phyloP scores from a whole-genome alignment of 441 rosid genomes.

The Populus hybrid region DNA sequence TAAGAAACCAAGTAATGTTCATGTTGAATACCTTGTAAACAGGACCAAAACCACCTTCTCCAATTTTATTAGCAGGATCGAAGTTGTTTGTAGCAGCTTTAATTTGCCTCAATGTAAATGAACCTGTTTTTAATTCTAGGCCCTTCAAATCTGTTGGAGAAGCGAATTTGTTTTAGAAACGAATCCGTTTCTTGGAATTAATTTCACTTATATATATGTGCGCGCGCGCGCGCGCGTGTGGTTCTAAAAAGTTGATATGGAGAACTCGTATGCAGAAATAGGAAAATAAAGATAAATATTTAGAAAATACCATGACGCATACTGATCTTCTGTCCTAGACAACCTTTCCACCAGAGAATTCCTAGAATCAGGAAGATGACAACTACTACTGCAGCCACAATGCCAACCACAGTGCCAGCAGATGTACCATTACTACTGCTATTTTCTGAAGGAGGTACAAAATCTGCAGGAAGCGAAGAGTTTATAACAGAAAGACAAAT shows the following conservation, averaged over 20 bases:
- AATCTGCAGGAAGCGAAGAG: constrained; percentile 31
- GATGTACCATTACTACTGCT: constrained; percentile 20
- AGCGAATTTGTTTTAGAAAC: neutral
- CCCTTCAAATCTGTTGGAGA: constrained; percentile 26
- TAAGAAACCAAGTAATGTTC: neutral
- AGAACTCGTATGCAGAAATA: neutral
- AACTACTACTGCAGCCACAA: constrained; percentile 29
- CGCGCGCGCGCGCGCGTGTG: no score
- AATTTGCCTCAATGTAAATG: constrained; percentile 36
- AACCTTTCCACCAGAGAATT: constrained; percentile 45
- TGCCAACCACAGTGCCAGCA: constrained; percentile 35
- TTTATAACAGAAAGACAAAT: neutral
- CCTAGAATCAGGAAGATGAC: constrained; percentile 30
- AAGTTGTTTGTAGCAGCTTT: constrained; percentile 46
- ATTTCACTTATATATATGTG: neutral
- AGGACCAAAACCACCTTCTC: constrained; percentile 57
- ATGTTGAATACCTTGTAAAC: constrained; percentile 38
- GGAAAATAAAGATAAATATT: neutral
- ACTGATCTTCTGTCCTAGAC: constrained; percentile 31
- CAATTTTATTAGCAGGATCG: constrained; percentile 35
- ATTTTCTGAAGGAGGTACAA: constrained; percentile 29
- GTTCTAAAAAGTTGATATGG: neutral
- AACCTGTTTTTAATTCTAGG: constrained; percentile 31
- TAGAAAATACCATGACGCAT: constrained; percentile 33
- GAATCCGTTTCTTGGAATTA: neutral